Evolutionary conservation across 2,329 filamentous ascomycete genomes (phyloP), one percentile per base, ranked within the genome.

Genomic region (Fusarium torulosum): DNA sequence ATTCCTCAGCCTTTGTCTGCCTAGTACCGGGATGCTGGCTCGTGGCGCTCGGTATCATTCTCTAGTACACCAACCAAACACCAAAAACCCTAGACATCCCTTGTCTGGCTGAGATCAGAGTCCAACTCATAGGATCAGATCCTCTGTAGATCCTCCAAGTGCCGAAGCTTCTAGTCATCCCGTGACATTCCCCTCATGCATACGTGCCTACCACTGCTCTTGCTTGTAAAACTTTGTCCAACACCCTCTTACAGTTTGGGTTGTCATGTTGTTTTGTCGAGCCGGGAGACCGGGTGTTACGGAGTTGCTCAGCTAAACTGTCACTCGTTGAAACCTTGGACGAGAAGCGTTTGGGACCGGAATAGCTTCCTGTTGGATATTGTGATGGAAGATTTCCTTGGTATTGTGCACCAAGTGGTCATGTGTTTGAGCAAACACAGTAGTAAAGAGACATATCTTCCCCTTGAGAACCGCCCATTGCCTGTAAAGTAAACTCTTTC

Each of bases 151-250:
- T 66, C 63, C n/a, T 38, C 27, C 38, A 41, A 47, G 25, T 52
- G 29, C 51, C 62, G 46, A 62, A 50, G 45, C 40, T 46, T 54
- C 49, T 23, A 64, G 35, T 54, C 53, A 62, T 66, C 65, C 65
- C 65, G 60, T 68, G 65, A 68, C 60, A 42, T 51, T 19, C 47
- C 25, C 61, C 60, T 66, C 65, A 65, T 69, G 65, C 55, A 44
- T 49, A 42, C 45, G 40, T 45, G 40, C 11, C 40, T 33, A 20
- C 21, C 25, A 42, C 21, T 46, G 5, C 8, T 19, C 8, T 56
- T 50, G 42, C 49, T 49, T 25, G 37, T 42, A 25, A 19, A 38
- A 17, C 25, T 43, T 41, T 25, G 42, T n/a, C 44, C 40, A 61
- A 29, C 25, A 14, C 15, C 9, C 53, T 41, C 33, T 40, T 37